Evolutionary conservation across 1,284 basidiomycete species (phyloP).

Genomic region (Naganishia liquefaciens): DNA sequence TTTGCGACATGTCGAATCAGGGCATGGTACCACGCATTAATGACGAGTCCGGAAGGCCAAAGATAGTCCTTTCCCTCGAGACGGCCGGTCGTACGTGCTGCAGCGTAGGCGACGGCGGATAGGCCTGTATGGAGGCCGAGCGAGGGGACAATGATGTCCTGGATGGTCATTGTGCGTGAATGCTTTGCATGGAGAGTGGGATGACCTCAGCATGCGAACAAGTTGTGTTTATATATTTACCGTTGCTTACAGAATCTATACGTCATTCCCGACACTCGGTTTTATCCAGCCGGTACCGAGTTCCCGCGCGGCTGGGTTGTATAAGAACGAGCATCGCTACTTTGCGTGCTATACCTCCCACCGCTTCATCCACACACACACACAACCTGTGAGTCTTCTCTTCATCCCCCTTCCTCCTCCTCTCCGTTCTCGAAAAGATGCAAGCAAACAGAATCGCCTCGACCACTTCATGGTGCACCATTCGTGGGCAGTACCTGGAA

Average conservation of each 20-base stretch:
- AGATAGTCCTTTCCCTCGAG: conserved; percentile 38
- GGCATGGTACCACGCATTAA: conserved; percentile 37
- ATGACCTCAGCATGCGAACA: neutral
- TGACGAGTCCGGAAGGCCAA: conserved; percentile 37
- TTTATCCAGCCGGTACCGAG: neutral
- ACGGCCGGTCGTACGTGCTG: conserved; percentile 30
- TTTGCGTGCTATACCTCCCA: neutral
- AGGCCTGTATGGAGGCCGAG: conserved; percentile 36
- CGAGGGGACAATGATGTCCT: conserved; percentile 37
- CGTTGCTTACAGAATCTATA: neutral
- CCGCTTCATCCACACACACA: neutral
- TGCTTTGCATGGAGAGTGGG: neutral
- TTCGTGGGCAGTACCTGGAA: neutral
- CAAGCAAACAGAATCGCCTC: conserved; percentile 28
- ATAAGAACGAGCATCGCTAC: neutral
- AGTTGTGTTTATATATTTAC: neutral
- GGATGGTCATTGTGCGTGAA: conserved; percentile 1
- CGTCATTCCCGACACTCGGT: neutral
- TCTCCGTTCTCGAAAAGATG: conserved; percentile 13
- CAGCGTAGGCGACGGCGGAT: conserved; percentile 35
- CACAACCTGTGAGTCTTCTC: conserved; percentile 11
- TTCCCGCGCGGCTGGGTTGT: neutral
- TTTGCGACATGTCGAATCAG: conserved; percentile 32
- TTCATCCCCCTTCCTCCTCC: neutral
- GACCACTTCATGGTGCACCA: conserved; percentile 5